Evolutionary conservation across 1,284 basidiomycete genomes (phyloP), one percentile per base, ranked within the genome.

Genomic region (Trichosporon ovoides): DNA sequence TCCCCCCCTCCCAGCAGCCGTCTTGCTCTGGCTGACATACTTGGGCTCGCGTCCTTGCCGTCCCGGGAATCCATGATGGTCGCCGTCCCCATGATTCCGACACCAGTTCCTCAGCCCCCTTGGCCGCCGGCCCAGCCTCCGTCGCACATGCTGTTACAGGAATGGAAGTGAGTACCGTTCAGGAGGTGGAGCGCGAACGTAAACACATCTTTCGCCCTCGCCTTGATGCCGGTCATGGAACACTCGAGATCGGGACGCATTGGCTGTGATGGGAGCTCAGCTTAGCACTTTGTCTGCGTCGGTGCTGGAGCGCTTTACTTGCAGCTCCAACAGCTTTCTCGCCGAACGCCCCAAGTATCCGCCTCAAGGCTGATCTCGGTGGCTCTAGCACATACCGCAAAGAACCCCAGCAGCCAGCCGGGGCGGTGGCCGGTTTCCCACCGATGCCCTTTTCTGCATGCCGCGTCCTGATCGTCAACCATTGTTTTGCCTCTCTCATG

Each of bases 121-220:
- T 63, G 58, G 58, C 28, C 43, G 18, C 56, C 58, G 1, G 56
- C 58, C 1, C 56, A 60, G 54, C 61, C 58, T 3, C 61, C 61
- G 13, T 24, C 40, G 11, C 16, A 58, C 54, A 60, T 60, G 58
- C 58, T 56, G 12, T 14, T 63, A 7, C 53, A 63, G 34, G 58
- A 63, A 48, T 63, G 61, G 61, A 63, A 63, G 58, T 63, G 58
- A 49, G 61, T 60, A 14, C 19, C 13, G 31, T 43, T 6, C 38
- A 5, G 20, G 22, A 12, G n/a, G n/a, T 11, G 48, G 28, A 14
- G 43, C 43, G 19, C 19, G 43, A 48, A 48, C 43, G 43, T 48
- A 48, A 28, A 28, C 24, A 48, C 9, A 24, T 38, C 18, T n/a
- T n/a, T n/a, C n/a, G n/a, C n/a, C n/a, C n/a, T n/a, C n/a, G n/a